Base-by-base conservation (phyloP, 2,329 filamentous ascomycete genomes). In the Aspergillus intermedius region DNA sequence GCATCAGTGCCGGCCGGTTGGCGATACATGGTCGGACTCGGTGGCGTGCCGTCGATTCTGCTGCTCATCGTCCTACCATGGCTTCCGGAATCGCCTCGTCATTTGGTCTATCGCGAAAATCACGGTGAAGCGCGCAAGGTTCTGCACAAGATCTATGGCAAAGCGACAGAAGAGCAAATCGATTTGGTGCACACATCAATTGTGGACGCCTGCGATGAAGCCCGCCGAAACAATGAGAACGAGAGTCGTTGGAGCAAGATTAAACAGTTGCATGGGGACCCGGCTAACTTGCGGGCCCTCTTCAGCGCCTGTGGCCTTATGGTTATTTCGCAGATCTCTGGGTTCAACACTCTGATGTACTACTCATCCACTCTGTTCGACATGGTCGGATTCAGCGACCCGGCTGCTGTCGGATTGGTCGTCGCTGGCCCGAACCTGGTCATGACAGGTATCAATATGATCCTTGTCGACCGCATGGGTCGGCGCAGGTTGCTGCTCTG, bases 11-110 rank as follows among this genome's bases (percentile, higher is more conserved):
- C 61, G 10, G 58, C 70, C 21, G 74, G 74, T 13, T 79, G 75
- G 77, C 59, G 75, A 51, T 75, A 72, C 48, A 77, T 77, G 69
- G 74, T 77, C 3, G 75, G 69, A 0, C 63, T 72, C 1, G 76
- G 76, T 17, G 77, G 64, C 3, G 46, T 76, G 1, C 77, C 77
- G 0, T 66, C 76, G 2, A 63, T 78, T 21, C 47, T 77, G 5
- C 67, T 78, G 2, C 66, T 53, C 1, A 59, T 57, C 23, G 62
- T 78, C 5, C 66, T 79, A 7, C 68, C 72, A 0, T 73, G 73
- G 56, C 77, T 73, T 54, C 75, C 59, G 9, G 59, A 60, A 32
- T 61, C 59, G 0, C 58, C 59, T 13, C 59, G 57, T 17, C 58
- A 61, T 47, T 41, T 61, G 15, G 46, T 56, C 13, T 61, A 60